These are phyloP conservation scores for Dimargaris cristalligena DNA, from an alignment of 192 early-diverging fungal genomes.

Conservation along the genomic window DNA sequence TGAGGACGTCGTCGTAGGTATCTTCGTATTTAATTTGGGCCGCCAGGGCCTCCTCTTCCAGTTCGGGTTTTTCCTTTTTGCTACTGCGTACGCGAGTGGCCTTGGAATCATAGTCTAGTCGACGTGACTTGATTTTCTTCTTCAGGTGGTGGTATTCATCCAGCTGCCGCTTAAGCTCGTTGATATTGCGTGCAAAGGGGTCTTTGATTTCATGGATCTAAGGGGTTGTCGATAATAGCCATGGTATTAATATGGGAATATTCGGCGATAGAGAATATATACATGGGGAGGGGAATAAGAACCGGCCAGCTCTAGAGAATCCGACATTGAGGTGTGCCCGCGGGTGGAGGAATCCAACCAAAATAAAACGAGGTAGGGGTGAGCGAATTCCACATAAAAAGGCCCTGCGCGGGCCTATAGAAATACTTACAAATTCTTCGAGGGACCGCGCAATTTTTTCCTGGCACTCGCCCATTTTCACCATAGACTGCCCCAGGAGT, in stretches of 20 bases:
- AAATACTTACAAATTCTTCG: constrained; percentile 31
- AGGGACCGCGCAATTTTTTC: constrained; percentile 23
- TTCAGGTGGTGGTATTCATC: constrained; percentile 41
- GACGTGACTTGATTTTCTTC: constrained; percentile 72
- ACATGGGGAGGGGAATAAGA: too few relatives aligned
- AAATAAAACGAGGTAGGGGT: too few relatives aligned
- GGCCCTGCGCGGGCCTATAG: too few relatives aligned
- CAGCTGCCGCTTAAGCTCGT: constrained; percentile 33
- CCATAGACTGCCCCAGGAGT: constrained; percentile 19
- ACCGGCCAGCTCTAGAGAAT: too few relatives aligned
- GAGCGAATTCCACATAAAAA: too few relatives aligned
- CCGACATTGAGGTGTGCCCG: too few relatives aligned
- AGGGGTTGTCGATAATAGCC: too few relatives aligned
- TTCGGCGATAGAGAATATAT: too few relatives aligned
- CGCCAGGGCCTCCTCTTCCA: constrained; percentile 78
- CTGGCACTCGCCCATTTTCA: constrained; percentile 15
- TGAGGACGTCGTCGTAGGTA: constrained; percentile 52
- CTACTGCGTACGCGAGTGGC: constrained; percentile 70
- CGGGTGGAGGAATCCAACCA: too few relatives aligned
- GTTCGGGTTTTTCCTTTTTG: constrained; percentile 79
- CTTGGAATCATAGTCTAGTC: constrained; percentile 88
- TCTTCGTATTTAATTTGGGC: constrained; percentile 91
- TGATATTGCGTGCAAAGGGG: constrained; percentile 30
- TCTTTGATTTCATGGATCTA: constrained; percentile 27
- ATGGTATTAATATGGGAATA: too few relatives aligned